phyloP scores from a whole-genome alignment of 768 basidiomycete species.

The Suillus alpinus region DNA sequence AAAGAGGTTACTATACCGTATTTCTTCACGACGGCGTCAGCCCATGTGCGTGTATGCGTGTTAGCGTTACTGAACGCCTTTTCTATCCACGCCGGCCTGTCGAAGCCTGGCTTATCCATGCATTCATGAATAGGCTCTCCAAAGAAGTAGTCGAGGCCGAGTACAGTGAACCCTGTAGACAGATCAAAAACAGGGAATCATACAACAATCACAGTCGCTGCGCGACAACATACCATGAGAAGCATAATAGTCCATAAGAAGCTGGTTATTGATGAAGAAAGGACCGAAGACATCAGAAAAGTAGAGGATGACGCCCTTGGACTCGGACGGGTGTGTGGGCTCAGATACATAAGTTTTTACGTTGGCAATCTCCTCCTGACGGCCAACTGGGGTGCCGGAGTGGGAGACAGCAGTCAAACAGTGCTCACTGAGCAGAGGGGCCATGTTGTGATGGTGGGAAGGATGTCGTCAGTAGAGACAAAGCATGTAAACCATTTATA shows the following conservation, averaged over 20 bases:
- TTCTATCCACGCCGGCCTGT: conserved; percentile 41
- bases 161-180: conserved; percentile 46
- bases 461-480: neutral
- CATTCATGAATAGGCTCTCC: conserved; percentile 36
- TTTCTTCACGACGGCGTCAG: conserved; percentile 39
- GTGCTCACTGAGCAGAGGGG: neutral
- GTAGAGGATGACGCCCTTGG: conserved; percentile 48
- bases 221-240: conserved; percentile 37
- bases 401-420: conserved; percentile 48
- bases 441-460: conserved; percentile 10
- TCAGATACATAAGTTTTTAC: conserved; percentile 50
- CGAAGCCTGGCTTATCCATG: conserved; percentile 35
- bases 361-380: conserved; percentile 38
- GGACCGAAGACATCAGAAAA: conserved; percentile 54
- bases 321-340: conserved; percentile 28
- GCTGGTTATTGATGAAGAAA: conserved; percentile 47
- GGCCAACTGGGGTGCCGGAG: conserved; percentile 42
- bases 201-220: neutral
- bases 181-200: neutral
- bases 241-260: conserved; percentile 57
- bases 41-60: conserved; percentile 42
- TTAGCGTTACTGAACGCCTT: conserved; percentile 29
- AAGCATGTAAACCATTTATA: neutral
- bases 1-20: conserved; percentile 33
- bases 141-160: conserved; percentile 56